Base-by-base conservation (phyloP, 2,329 filamentous ascomycete genomes). In the Fusarium miscanthi region DNA sequence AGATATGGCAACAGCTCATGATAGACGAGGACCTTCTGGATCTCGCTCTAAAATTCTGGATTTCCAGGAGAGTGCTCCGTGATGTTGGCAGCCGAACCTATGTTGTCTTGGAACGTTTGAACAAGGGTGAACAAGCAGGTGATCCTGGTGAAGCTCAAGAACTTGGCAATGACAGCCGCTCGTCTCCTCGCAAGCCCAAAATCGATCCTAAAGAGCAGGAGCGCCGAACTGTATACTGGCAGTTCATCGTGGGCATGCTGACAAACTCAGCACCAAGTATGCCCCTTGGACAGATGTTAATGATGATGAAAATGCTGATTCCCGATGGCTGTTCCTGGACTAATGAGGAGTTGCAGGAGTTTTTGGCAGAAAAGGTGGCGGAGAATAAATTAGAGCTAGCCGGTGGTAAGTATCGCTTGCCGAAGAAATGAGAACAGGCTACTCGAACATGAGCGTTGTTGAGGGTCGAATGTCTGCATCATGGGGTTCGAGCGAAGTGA, bases 231-330 rank as follows among this genome's bases (percentile, higher is more conserved):
- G 88, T 97, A 42, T 97, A 98, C 82, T 94, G 93, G 89, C 92
- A 95, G 77, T 98, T 97, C 80, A 94, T 99, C 65, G 86, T 94
- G 63, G 94, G 94, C 57, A 98, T 99, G 96, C 84, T 99, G 82
- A 98, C 94, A 69, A 98, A 98, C 81, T 92, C 94, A 76, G 92
- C 92, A 23, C 90, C 88, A 23, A 83, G 92, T 33, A 96, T 98
- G 93, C 91, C 93, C 56, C 84, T 95, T 66, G 87, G 87, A 61
- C 89, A 94, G 79, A 97, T 99, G 73, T 88, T 91, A 13, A 97
- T 95, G 92, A 98, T 98, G 94, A 87, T 99, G 87, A 94, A 94
- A 82, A 95, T 98, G 88, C 88, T 95, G 65, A 90, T 98, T 58
- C 89, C 93, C 1, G 94, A 94, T 17, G 95, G 94, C 4, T 98